phyloP scores from a whole-genome alignment of 2,329 filamentous ascomycete species.

The Teratosphaeria nubilosa region DNA sequence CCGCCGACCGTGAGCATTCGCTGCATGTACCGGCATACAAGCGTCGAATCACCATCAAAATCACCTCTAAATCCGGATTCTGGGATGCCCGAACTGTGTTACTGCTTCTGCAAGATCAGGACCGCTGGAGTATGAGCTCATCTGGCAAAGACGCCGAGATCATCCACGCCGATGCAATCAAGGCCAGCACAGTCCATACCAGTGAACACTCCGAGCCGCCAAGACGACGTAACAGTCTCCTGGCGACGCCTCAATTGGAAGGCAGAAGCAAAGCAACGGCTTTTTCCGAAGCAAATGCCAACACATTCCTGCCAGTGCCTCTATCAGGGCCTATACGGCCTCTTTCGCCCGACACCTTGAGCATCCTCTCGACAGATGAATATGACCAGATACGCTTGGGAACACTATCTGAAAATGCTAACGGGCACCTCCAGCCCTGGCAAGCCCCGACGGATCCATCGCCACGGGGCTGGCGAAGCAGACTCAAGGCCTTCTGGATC shows the following conservation, averaged over 20 bases:
- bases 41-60: neutral
- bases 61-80: neutral
- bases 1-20: neutral
- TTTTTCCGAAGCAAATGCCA: constrained; percentile 1
- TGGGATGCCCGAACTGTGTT: neutral
- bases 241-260: neutral
- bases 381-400: constrained; percentile 18
- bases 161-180: neutral
- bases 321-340: constrained; percentile 24
- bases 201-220: neutral
- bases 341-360: constrained; percentile 35
- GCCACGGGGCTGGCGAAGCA: constrained; percentile 11
- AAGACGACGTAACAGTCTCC: neutral
- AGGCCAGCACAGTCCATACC: neutral
- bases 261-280: neutral
- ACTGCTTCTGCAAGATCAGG: neutral
- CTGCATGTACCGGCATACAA: neutral
- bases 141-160: neutral
- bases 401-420: neutral
- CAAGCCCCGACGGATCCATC: neutral
- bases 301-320: constrained; percentile 19
- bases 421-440: neutral
- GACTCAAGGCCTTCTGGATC: constrained; percentile 41
- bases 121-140: neutral
- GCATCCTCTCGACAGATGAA: constrained; percentile 27